phyloP scores from a whole-genome alignment of 305 asterid genomes.

The Solanum aculeatissimum region DNA sequence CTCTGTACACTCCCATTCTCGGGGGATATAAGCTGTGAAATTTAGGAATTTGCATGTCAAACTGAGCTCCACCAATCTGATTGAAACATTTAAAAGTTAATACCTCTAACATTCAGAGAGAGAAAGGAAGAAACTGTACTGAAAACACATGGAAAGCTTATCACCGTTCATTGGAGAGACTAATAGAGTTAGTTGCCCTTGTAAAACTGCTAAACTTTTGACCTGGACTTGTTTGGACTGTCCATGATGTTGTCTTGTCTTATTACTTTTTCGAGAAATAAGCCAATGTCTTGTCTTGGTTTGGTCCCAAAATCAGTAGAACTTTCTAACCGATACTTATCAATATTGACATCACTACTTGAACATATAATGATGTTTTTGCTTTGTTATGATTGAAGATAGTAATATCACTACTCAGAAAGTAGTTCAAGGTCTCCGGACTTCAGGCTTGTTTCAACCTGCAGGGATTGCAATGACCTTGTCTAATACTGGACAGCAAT shows the following conservation, averaged over 20 bases:
- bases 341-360: not conserved
- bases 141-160: not conserved
- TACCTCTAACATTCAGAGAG: not conserved
- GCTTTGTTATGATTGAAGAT: slow-evolving; percentile 23
- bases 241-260: not conserved
- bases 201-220: not conserved
- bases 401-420: slow-evolving; percentile 29
- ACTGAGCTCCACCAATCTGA: not conserved
- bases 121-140: not conserved
- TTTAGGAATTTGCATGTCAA: not conserved
- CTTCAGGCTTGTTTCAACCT: slow-evolving; percentile 46
- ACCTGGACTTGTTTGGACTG: not conserved
- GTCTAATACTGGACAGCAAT: slow-evolving; percentile 75
- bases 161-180: not conserved
- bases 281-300: not conserved
- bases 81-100: not conserved
- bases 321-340: not conserved
- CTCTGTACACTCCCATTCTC: not conserved
- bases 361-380: not conserved
- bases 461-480: slow-evolving; percentile 79
- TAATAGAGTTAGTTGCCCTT: not conserved
- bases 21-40: not conserved
- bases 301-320: not conserved
- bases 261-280: not conserved
- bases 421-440: slow-evolving; percentile 43